Conservation (phyloP, 768 basidiomycete genomes). For the Boletus reticulatus region DNA sequence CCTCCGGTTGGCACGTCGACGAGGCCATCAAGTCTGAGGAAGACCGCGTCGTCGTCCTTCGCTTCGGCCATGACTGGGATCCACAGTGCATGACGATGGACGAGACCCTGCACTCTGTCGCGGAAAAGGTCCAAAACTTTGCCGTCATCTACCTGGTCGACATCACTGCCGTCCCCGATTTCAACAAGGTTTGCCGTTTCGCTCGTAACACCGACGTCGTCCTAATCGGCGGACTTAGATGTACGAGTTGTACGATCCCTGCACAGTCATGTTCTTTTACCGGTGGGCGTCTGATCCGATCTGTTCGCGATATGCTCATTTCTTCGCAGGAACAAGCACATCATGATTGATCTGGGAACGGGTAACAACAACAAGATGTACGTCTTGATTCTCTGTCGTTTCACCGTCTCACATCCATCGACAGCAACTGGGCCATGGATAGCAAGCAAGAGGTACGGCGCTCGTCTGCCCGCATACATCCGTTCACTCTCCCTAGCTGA, state of each 20-base stretch:
- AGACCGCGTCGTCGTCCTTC: constrained; percentile 89
- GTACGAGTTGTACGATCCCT: constrained; percentile 98
- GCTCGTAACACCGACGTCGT: neutral
- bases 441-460: constrained; percentile 90
- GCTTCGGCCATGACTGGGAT: constrained; percentile 95
- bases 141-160: constrained; percentile 95
- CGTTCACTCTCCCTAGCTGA: constrained; percentile 54
- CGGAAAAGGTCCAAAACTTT: constrained; percentile 98
- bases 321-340: constrained; percentile 83
- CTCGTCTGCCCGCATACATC: too few relatives aligned
- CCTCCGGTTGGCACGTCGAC: constrained; percentile 97
- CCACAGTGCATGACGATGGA: constrained; percentile 98
- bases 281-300: constrained; percentile 50
- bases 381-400: constrained; percentile 22
- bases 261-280: constrained; percentile 99
- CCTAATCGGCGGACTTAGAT: constrained; percentile 52
- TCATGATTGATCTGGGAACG: constrained; percentile 99
- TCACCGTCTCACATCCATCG: neutral
- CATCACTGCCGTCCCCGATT: constrained; percentile 96
- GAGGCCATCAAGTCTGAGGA: constrained; percentile 99
- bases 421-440: constrained; percentile 97
- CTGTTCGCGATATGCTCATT: neutral
- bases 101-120: constrained; percentile 88
- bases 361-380: constrained; percentile 99
- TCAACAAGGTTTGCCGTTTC: constrained; percentile 70